phyloP scores from a whole-genome alignment of 495 filamentous ascomycete species.

The Sphaerosporella brunnea region DNA sequence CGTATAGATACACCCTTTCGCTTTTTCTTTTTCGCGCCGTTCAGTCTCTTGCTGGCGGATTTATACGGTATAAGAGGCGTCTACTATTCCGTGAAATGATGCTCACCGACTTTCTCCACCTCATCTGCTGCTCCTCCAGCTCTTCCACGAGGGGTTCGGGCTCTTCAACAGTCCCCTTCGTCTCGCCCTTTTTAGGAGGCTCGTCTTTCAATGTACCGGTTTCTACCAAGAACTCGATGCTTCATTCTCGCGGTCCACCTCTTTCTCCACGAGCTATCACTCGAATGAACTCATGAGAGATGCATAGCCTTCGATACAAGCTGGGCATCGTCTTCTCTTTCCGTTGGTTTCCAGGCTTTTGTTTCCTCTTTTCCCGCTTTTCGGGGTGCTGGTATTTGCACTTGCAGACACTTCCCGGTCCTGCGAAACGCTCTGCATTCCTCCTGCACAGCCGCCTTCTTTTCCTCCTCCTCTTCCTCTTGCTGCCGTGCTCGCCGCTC shows the following conservation, averaged over 20 bases:
- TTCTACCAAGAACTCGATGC: slow-evolving; percentile 18
- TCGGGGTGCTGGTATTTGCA: not conserved
- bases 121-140: too few species aligned
- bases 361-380: slow-evolving; percentile 4
- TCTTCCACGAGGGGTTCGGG: too few species aligned
- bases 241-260: slow-evolving; percentile 22
- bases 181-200: too few species aligned
- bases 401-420: not conserved
- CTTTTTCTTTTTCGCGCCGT: too few species aligned
- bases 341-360: not conserved
- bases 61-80: too few species aligned
- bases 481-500: slow-evolving; percentile 16
- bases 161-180: too few species aligned
- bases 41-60: too few species aligned
- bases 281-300: slow-evolving; percentile 7
- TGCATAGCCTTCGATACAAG: slow-evolving; percentile 35
- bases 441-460: not conserved
- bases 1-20: too few species aligned
- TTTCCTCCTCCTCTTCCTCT: not conserved
- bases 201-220: slow-evolving; percentile 10
- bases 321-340: slow-evolving; percentile 8
- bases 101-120: too few species aligned
- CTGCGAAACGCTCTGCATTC: too few species aligned
- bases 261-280: slow-evolving; percentile 24
- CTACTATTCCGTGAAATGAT: too few species aligned